Conservation (phyloP, 768 basidiomycete species). For the Suillus tomentosus region DNA sequence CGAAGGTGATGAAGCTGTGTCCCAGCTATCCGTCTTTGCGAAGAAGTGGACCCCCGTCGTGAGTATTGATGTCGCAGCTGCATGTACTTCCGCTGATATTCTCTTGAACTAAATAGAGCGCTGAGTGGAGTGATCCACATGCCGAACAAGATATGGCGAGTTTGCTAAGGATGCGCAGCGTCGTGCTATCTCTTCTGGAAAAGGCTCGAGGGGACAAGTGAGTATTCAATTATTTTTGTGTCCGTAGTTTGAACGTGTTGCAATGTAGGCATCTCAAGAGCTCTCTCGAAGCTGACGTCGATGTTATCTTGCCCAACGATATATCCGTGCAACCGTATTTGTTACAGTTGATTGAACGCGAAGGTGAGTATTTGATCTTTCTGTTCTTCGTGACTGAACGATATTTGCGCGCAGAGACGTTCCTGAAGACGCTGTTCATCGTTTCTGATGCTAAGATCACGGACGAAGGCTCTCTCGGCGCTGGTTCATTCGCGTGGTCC, state of each 20-base stretch:
- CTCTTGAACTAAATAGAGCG: slow-evolving; percentile 50
- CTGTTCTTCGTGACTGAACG: background rate
- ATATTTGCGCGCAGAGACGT: slow-evolving; percentile 44
- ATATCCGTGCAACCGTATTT: slow-evolving; percentile 28
- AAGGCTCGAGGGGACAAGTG: slow-evolving; percentile 77
- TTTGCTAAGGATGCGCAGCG: slow-evolving; percentile 60
- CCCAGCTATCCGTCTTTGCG: slow-evolving; percentile 64
- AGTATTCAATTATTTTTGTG: slow-evolving; percentile 19
- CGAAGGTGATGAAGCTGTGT: slow-evolving; percentile 19
- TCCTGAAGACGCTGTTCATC: slow-evolving; percentile 76
- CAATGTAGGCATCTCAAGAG: slow-evolving; percentile 66
- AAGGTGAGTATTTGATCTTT: slow-evolving; percentile 24
- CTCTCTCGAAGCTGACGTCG: slow-evolving; percentile 76
- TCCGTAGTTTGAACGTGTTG: slow-evolving; percentile 10
- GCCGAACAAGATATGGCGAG: slow-evolving; percentile 64
- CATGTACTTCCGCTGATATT: slow-evolving; percentile 7
- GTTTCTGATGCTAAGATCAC: slow-evolving; percentile 68
- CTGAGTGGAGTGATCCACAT: slow-evolving; percentile 61
- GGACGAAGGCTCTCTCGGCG: slow-evolving; percentile 45
- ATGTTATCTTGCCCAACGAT: slow-evolving; percentile 54
- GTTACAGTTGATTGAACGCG: slow-evolving; percentile 48
- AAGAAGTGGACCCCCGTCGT: slow-evolving; percentile 73
- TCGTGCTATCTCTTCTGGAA: slow-evolving; percentile 71
- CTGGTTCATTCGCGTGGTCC: slow-evolving; percentile 48
- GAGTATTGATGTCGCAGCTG: slow-evolving; percentile 25